These are phyloP conservation scores for Hyphodiscus hymeniophilus DNA, from an alignment of 495 filamentous ascomycete genomes.

Conservation along the genomic window DNA sequence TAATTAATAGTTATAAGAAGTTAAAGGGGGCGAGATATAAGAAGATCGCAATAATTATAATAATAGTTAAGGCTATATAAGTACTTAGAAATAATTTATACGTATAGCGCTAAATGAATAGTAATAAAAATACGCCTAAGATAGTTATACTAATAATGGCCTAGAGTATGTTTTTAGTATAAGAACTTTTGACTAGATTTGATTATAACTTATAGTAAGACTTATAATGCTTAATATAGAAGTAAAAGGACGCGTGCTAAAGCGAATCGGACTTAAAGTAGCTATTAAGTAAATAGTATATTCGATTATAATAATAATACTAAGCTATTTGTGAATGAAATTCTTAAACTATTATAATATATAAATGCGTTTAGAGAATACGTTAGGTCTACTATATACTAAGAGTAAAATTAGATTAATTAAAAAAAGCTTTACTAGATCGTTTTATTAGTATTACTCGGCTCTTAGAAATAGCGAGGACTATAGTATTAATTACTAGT, in stretches of 20 bases:
- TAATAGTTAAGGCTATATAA: too few relatives aligned
- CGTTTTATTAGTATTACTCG: conserved; percentile 11
- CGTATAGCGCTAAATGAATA: too few relatives aligned
- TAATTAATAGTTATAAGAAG: too few relatives aligned
- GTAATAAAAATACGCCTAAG: conserved; percentile 13
- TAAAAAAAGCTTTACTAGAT: conserved; percentile 13
- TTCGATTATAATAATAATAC: conserved; percentile 8
- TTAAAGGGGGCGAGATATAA: too few relatives aligned
- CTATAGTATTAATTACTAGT: conserved; percentile 11
- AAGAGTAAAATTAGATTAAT: conserved; percentile 16
- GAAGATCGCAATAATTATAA: too few relatives aligned
- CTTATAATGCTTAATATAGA: conserved; percentile 13
- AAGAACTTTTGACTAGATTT: conserved; percentile 12
- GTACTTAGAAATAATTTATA: too few relatives aligned
- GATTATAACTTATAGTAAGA: conserved; percentile 18
- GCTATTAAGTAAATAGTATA: conserved; percentile 9
- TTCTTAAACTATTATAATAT: conserved; percentile 13
- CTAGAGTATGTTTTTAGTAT: conserved; percentile 14
- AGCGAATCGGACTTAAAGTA: conserved; percentile 12
- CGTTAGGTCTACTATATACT: conserved; percentile 8
- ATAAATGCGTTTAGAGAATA: conserved; percentile 13
- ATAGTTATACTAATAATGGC: conserved; percentile 13
- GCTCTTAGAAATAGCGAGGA: conserved; percentile 10
- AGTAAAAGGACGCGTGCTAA: conserved; percentile 7
- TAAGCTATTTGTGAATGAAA: conserved; percentile 13